Conservation (phyloP, 495 filamentous ascomycete species). For the Penicillium herquei region DNA sequence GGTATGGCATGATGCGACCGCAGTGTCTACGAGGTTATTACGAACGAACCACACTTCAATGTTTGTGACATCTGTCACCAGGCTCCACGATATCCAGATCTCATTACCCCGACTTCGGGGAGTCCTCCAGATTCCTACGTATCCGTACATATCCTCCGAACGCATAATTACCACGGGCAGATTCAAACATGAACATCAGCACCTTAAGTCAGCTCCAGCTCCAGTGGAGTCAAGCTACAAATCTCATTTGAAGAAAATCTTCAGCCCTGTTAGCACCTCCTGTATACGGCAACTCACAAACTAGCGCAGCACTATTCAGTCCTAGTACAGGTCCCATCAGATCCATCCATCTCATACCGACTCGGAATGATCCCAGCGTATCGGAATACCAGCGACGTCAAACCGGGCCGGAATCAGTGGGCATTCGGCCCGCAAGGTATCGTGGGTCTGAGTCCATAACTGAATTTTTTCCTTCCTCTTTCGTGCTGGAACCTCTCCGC, state of each 20-base stretch:
- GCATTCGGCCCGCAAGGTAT: constrained; percentile 11
- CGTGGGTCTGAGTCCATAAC: not conserved
- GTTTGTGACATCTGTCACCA: no score
- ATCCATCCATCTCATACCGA: not conserved
- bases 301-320: not conserved
- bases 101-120: not conserved
- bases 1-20: no score
- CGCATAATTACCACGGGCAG: no score
- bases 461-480: no score
- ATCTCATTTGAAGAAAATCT: not conserved
- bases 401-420: not conserved
- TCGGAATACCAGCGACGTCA: not conserved
- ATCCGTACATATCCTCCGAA: no score
- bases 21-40: no score
- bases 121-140: no score
- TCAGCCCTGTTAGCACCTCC: not conserved
- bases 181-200: no score
- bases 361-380: not conserved
- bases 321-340: not conserved
- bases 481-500: not conserved
- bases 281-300: constrained; percentile 8
- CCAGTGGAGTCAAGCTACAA: constrained; percentile 1
- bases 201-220: not conserved
- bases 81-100: not conserved
- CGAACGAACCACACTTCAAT: no score